A percentile compares a stretch with the other conserved stretches of the same genome.
phyloP scores from a whole-genome alignment of 495 filamentous ascomycete species.

The Penicillium longicatenatum region DNA sequence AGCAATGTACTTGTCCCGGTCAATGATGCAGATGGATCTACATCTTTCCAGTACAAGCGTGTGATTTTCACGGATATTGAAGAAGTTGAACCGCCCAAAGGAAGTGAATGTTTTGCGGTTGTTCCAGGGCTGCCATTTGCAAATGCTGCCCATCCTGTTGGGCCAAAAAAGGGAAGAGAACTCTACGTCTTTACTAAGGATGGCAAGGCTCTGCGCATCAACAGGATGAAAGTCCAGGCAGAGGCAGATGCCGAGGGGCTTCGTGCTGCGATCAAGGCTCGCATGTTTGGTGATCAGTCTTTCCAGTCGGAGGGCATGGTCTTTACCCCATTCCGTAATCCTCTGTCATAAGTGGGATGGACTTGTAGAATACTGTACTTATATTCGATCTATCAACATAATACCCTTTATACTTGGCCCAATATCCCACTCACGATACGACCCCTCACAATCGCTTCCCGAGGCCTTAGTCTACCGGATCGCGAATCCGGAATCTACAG shows the following conservation, averaged over 20 bases:
- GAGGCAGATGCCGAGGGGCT: constrained; percentile 39
- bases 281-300: constrained; percentile 40
- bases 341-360: constrained; percentile 29
- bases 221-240: constrained; percentile 48
- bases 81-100: constrained; percentile 34
- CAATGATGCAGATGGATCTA: constrained; percentile 15
- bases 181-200: constrained; percentile 45
- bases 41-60: constrained; percentile 35
- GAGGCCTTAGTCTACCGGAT: constrained; percentile 19
- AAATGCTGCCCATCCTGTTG: constrained; percentile 30
- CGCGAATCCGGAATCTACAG: constrained; percentile 40
- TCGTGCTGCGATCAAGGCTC: constrained; percentile 45
- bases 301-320: constrained; percentile 28
- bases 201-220: constrained; percentile 38
- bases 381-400: constrained; percentile 18
- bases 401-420: constrained; percentile 14
- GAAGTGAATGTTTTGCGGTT: constrained; percentile 29
- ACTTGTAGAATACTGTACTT: constrained; percentile 13
- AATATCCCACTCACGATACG: neutral
- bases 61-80: constrained; percentile 44
- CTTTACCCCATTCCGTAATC: constrained; percentile 43
- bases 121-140: constrained; percentile 46
- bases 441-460: neutral
- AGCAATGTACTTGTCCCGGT: constrained; percentile 39
- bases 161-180: constrained; percentile 29